A percentile compares a stretch with the other conserved stretches of the same genome.
Evolutionary conservation across 305 asterid genomes (phyloP).

Genomic region (Ruellia speciosa): DNA sequence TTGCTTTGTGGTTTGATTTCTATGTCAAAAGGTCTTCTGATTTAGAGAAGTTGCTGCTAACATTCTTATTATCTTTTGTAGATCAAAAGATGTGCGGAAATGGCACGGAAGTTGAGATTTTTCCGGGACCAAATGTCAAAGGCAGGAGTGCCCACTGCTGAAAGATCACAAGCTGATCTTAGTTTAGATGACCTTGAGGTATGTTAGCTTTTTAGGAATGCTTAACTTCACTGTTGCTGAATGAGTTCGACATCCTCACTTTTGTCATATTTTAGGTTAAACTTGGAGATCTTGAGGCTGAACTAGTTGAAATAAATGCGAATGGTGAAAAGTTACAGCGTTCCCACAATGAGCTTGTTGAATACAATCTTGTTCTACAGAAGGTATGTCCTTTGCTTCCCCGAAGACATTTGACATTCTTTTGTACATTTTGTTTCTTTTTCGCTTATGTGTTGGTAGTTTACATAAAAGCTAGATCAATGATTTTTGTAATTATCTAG

Average conservation of each 20-base stretch:
- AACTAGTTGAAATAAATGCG: slow-evolving; percentile 86
- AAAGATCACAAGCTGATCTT: slow-evolving; percentile 35
- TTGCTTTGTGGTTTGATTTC: not conserved
- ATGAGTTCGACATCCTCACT: slow-evolving; percentile 16
- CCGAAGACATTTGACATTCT: not conserved
- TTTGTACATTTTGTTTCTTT: not conserved
- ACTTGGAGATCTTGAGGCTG: slow-evolving; percentile 94
- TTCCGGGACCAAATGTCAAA: slow-evolving; percentile 82
- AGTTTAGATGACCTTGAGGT: slow-evolving; percentile 90
- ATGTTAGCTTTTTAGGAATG: slow-evolving; percentile 20
- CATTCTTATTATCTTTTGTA: slow-evolving; percentile 26
- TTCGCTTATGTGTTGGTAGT: not conserved
- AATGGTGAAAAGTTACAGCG: slow-evolving; percentile 83
- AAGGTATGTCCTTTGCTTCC: slow-evolving; percentile 37
- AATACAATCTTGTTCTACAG: slow-evolving; percentile 82
- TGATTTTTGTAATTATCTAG: slow-evolving; percentile 32
- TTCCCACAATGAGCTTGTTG: slow-evolving; percentile 80
- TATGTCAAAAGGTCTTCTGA: slow-evolving; percentile 9
- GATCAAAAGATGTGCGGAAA: slow-evolving; percentile 95
- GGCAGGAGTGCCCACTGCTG: slow-evolving; percentile 63
- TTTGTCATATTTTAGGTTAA: slow-evolving; percentile 46
- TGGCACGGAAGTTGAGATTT: slow-evolving; percentile 92
- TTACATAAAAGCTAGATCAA: not conserved
- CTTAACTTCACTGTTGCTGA: slow-evolving; percentile 12
- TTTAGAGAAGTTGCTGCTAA: slow-evolving; percentile 12